phyloP scores from a whole-genome alignment of 2,329 filamentous ascomycete genomes.

The Acarospora socialis region DNA sequence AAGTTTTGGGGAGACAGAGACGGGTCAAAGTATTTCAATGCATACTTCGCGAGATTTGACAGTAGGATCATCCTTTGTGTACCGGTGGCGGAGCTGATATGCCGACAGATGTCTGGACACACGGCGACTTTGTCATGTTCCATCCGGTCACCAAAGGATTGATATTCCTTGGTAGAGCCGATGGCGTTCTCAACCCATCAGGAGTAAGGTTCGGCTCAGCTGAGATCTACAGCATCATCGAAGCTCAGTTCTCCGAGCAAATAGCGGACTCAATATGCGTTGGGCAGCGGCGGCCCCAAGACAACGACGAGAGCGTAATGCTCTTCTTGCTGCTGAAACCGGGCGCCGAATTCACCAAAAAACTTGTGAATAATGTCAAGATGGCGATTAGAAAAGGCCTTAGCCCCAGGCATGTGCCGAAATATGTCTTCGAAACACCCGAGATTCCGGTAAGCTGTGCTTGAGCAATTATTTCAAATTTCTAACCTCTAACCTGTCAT shows the following conservation, averaged over 20 bases:
- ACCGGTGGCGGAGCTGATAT: too few species aligned
- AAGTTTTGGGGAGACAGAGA: conserved; percentile 44
- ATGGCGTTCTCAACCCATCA: conserved; percentile 67
- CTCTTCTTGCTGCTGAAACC: conserved; percentile 47
- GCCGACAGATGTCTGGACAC: conserved; percentile 52
- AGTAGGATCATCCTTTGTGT: conserved; percentile 16
- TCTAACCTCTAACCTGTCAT: too few species aligned
- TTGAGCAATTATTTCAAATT: too few species aligned
- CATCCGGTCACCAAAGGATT: conserved; percentile 50
- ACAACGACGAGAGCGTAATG: conserved; percentile 44
- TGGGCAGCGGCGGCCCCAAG: conserved; percentile 52
- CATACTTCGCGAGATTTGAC: conserved; percentile 47
- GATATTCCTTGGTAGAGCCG: conserved; percentile 28
- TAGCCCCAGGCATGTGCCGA: conserved; percentile 28
- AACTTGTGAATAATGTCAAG: conserved; percentile 46
- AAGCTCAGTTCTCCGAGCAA: conserved; percentile 41
- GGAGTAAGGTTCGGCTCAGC: conserved; percentile 68
- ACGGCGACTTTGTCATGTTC: conserved; percentile 64
- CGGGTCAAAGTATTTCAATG: conserved; percentile 39
- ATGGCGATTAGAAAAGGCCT: conserved; percentile 39
- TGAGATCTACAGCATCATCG: conserved; percentile 62
- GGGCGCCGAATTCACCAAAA: conserved; percentile 39
- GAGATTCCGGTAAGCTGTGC: conserved; percentile 31
- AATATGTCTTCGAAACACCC: conserved; percentile 24
- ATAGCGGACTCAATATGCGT: conserved; percentile 66